Percentiles rank a stretch among this genome's conserved stretches.
Evolutionary conservation across 139 green algal genomes (phyloP).

Genomic region (Ulvella scutata): DNA sequence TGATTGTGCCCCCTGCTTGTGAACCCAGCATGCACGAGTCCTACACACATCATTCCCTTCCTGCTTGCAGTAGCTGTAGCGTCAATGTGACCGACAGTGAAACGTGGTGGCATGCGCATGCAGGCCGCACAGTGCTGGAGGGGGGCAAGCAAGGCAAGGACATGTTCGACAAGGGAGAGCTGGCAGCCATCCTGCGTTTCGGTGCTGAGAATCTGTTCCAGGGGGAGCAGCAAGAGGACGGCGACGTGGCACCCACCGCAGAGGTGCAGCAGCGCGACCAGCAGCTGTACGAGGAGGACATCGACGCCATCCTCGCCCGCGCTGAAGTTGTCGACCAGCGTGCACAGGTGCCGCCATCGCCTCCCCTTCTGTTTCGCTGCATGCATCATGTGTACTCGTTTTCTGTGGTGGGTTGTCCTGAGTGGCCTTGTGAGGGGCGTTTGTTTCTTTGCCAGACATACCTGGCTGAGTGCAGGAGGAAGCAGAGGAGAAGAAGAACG

Average conservation of each 20-base stretch:
- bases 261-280: constrained; percentile 14
- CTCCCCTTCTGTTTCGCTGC: background rate
- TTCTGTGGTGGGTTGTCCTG: too few relatives aligned
- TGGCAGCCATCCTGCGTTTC: constrained; percentile 88
- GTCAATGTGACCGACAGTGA: too few relatives aligned
- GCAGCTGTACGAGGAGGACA: constrained; percentile 59
- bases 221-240: constrained; percentile 12
- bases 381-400: too few relatives aligned
- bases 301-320: constrained; percentile 81
- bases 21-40: too few relatives aligned
- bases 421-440: too few relatives aligned
- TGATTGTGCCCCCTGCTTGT: too few relatives aligned
- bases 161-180: constrained; percentile 89
- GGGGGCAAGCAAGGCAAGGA: constrained; percentile 31
- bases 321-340: constrained; percentile 56
- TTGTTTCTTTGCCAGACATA: background rate
- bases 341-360: too few relatives aligned
- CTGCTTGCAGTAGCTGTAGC: too few relatives aligned
- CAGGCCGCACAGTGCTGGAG: constrained; percentile 60
- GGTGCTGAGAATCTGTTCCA: constrained; percentile 91
- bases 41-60: too few relatives aligned
- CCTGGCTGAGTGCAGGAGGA: background rate
- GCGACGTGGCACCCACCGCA: constrained; percentile 6
- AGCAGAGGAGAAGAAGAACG: constrained; percentile 10
- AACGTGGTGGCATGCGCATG: background rate